phyloP scores from a whole-genome alignment of 129 eudicot genomes.

The Lactuca saligna region DNA sequence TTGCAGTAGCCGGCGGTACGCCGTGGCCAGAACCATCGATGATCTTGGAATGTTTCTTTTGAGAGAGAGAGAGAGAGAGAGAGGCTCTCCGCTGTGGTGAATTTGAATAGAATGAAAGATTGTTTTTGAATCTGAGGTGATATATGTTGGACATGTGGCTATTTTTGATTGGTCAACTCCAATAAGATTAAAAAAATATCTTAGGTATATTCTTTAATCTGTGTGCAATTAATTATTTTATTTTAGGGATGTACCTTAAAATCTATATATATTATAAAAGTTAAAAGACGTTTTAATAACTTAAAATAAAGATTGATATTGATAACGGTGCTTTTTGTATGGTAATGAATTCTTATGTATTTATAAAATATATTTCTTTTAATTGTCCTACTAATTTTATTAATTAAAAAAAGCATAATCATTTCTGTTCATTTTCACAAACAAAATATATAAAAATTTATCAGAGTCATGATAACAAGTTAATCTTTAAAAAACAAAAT shows the following conservation, averaged over 20 bases:
- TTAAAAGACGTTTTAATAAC: background rate
- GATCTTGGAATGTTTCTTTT: conserved; percentile 1
- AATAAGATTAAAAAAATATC: background rate
- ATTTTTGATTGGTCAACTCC: background rate
- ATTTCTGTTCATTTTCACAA: too few relatives aligned
- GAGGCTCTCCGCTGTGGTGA: background rate
- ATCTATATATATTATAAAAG: too few relatives aligned
- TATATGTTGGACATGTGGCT: conserved; percentile 26
- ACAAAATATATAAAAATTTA: too few relatives aligned
- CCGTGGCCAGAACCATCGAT: conserved; percentile 14
- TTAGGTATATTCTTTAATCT: background rate
- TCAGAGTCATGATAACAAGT: background rate
- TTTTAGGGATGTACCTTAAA: background rate
- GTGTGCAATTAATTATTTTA: background rate
- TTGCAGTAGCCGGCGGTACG: conserved; percentile 36
- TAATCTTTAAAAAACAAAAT: too few relatives aligned
- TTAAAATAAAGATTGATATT: background rate
- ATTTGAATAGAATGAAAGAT: conserved; percentile 15
- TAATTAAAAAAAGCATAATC: too few relatives aligned
- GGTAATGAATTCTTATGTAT: background rate
- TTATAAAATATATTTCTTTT: background rate
- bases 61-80: conserved; percentile 15
- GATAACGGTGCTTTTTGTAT: background rate
- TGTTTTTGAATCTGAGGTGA: conserved; percentile 13
- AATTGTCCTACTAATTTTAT: background rate